Evolutionary conservation across 345 rosid species (phyloP).

Genomic region (Populus deltoides): DNA sequence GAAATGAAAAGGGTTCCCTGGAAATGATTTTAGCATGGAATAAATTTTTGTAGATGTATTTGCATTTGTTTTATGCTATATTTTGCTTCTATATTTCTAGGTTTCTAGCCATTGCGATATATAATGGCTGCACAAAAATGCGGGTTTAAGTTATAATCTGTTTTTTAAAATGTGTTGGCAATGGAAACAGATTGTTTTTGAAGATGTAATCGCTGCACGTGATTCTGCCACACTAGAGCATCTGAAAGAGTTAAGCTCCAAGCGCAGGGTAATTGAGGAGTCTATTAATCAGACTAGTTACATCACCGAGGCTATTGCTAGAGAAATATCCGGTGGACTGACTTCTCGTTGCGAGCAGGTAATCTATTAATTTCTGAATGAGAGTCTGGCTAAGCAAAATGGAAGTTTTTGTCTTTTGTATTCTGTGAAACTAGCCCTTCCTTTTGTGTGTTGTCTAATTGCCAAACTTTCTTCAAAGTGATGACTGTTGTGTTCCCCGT

Average conservation of each 20-base stretch:
- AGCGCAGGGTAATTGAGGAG: slow-evolving; percentile 58
- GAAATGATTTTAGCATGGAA: background rate
- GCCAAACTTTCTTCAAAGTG: background rate
- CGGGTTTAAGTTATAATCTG: background rate
- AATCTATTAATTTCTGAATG: background rate
- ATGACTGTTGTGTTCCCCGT: background rate
- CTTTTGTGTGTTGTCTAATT: background rate
- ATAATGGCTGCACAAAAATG: background rate
- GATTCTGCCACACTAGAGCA: slow-evolving; percentile 58
- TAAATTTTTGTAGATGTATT: background rate
- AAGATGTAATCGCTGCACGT: slow-evolving; percentile 43
- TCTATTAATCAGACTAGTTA: slow-evolving; percentile 58
- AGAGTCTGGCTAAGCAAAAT: background rate
- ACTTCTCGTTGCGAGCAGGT: slow-evolving; percentile 61
- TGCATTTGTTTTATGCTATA: background rate
- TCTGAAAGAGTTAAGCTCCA: slow-evolving; percentile 59
- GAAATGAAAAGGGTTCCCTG: background rate
- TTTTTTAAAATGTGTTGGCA: background rate
- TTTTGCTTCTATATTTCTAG: background rate
- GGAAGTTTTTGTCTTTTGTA: background rate
- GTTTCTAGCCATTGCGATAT: no score
- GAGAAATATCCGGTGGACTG: slow-evolving; percentile 69
- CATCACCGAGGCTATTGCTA: slow-evolving; percentile 56
- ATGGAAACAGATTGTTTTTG: slow-evolving; percentile 53
- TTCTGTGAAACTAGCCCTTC: background rate